Percentiles rank a stretch among this genome's conserved stretches.
Evolutionary conservation across 108 stramenopile species (phyloP).

Genomic region (Hondaea fermentalgiana): DNA sequence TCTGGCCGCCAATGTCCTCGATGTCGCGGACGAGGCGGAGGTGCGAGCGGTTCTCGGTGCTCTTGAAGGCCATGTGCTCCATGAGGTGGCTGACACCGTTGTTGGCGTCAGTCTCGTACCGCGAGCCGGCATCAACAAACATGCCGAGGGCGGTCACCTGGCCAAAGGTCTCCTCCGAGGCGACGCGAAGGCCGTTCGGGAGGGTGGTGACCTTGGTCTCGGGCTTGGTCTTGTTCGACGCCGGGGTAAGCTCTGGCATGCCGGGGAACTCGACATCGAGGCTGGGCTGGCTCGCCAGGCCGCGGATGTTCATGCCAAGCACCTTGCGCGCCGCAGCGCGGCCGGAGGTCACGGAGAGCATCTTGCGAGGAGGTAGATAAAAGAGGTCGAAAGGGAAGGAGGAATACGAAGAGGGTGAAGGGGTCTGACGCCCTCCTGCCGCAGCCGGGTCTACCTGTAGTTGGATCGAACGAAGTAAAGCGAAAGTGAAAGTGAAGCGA

Average conservation of each 20-base stretch:
- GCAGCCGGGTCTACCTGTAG: no score
- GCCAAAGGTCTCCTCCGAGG: slow-evolving; percentile 69
- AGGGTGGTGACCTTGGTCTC: slow-evolving; percentile 62
- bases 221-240: slow-evolving; percentile 30
- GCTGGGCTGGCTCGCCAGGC: neutral
- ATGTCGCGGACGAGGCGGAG: slow-evolving; percentile 48
- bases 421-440: no score
- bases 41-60: slow-evolving; percentile 41
- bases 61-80: slow-evolving; percentile 80
- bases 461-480: neutral
- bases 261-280: neutral
- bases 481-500: neutral
- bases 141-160: slow-evolving; percentile 68
- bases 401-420: neutral
- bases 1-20: slow-evolving; percentile 58
- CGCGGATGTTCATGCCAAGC: neutral
- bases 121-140: slow-evolving; percentile 61
- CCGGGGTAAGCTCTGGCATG: slow-evolving; percentile 22
- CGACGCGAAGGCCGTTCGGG: slow-evolving; percentile 73
- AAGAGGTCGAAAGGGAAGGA: neutral
- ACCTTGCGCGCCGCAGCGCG: neutral
- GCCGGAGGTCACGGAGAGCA: neutral
- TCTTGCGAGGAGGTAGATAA: neutral
- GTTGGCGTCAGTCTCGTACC: slow-evolving; percentile 53
- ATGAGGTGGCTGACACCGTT: slow-evolving; percentile 73